phyloP scores from a whole-genome alignment of 1,284 basidiomycete species.

The Ganoderma boninense region DNA sequence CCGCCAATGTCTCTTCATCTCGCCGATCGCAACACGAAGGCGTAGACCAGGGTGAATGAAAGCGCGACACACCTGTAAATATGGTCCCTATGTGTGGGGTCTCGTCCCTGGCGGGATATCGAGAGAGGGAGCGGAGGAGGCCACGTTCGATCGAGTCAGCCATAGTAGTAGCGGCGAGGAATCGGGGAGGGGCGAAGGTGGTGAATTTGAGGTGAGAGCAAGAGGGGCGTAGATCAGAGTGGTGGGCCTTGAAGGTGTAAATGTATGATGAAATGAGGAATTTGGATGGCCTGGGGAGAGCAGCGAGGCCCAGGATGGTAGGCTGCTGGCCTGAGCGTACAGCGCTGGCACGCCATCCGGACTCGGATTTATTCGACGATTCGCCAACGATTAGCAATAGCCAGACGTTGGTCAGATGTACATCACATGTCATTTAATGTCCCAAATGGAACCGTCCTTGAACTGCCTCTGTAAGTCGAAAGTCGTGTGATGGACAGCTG shows the following conservation, averaged over 20 bases:
- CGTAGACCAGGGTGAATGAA: background rate
- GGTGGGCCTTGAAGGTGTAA: too few relatives aligned
- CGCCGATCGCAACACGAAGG: background rate
- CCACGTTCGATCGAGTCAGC: constrained; percentile 9
- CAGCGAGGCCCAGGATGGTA: background rate
- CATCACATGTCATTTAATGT: too few relatives aligned
- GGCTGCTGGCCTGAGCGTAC: background rate
- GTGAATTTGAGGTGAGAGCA: background rate
- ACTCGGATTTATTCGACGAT: background rate
- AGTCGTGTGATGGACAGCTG: background rate
- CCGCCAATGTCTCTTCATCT: background rate
- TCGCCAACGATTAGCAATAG: background rate
- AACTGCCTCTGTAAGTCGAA: background rate
- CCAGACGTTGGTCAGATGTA: too few relatives aligned
- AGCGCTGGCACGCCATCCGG: constrained; percentile 1
- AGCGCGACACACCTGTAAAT: background rate
- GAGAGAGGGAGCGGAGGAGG: constrained; percentile 14
- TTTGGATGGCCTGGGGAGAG: too few relatives aligned
- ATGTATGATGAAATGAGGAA: too few relatives aligned
- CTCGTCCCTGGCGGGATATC: constrained; percentile 23
- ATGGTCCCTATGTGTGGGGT: constrained; percentile 48
- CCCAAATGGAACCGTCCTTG: background rate
- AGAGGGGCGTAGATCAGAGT: too few relatives aligned
- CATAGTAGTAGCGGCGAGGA: background rate
- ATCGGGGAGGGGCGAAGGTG: background rate